Percentiles rank a stretch among this genome's conserved stretches.
phyloP scores from a whole-genome alignment of 2,329 filamentous ascomycete genomes.

The Aurifilum marmelostoma region DNA sequence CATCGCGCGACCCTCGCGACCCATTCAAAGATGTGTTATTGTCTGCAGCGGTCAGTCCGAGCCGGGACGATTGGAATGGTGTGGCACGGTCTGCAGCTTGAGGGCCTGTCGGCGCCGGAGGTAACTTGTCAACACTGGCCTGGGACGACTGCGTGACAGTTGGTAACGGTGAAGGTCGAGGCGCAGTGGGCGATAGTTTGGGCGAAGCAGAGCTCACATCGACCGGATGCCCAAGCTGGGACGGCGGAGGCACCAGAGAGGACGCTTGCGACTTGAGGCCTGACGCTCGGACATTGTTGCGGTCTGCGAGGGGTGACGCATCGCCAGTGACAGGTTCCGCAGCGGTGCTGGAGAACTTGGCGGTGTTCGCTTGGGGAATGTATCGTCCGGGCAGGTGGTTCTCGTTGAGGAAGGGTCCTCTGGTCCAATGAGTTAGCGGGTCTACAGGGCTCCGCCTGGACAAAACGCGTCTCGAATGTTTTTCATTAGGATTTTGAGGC shows the following conservation, averaged over 20 bases:
- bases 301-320: neutral
- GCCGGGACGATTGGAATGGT: slow-evolving; percentile 6
- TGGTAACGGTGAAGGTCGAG: neutral
- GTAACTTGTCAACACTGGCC: neutral
- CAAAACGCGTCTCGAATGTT: slow-evolving; percentile 32
- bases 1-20: slow-evolving; percentile 7
- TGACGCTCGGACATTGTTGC: slow-evolving; percentile 11
- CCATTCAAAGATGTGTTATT: neutral
- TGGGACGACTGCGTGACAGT: neutral
- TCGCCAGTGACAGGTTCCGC: neutral
- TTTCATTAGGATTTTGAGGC: slow-evolving; percentile 38
- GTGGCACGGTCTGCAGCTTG: neutral
- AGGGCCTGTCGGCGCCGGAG: neutral
- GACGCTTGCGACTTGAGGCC: slow-evolving; percentile 6
- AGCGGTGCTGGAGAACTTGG: slow-evolving; percentile 11
- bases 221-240: slow-evolving; percentile 1
- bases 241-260: slow-evolving; percentile 2
- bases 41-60: slow-evolving; percentile 3
- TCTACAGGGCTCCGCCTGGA: slow-evolving; percentile 27
- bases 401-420: slow-evolving; percentile 29
- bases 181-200: slow-evolving; percentile 2
- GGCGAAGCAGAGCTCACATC: slow-evolving; percentile 19
- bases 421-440: slow-evolving; percentile 32
- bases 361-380: slow-evolving; percentile 27
- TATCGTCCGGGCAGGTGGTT: slow-evolving; percentile 28